Evolutionary conservation across 2,329 filamentous ascomycete genomes (phyloP), one percentile per base, ranked within the genome.

Genomic region (Cladosporium sp.): DNA sequence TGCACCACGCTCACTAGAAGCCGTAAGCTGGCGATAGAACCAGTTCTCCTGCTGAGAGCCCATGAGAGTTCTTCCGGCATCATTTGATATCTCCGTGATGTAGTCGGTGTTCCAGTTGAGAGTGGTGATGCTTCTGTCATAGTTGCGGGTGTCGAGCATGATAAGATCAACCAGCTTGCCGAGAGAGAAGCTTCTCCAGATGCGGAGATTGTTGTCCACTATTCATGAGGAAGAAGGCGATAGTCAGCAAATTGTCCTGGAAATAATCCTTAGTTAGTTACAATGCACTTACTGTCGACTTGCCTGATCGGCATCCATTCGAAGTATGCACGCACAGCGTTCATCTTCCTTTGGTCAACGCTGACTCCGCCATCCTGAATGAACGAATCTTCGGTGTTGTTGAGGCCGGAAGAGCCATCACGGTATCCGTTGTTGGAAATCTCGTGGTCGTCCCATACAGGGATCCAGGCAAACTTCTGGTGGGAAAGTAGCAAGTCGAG

Each of bases 1-100:
- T 0, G 87, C 84, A 14, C 83, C 84, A 11, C 87, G 81, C n/a
- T 81, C 65, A 17, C 80, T 75, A 1, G 84, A 69, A 19, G 47
- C 37, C 40, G 64, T 65, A 3, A 71, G 60, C 20, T 62, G 61
- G 42, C 77, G 76, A 67, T 87, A 88, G 72, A 89, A 86, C 67
- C 67, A 69, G 37, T 65, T 67, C 55, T 70, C 68, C 55, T 67
- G 65, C 11, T 60, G 38, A 3, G 57, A 59, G 19, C 66, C 68
- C 68, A 68, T 67, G 22, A 69, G 60, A 1, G 64, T 66, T 3
- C 67, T 63, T n/a, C 67, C 61, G 12, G 67, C 65, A 51, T 70
- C 67, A 37, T 69, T 66, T 43, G 60, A 65, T 55, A 69, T 68
- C 25, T 64, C 45, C 2, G 60, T 60, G 19, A 69, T 56, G 55